Evolutionary conservation across 345 rosid genomes (phyloP), one percentile per base, ranked within the genome.

Genomic region (Syzygium jambos): DNA sequence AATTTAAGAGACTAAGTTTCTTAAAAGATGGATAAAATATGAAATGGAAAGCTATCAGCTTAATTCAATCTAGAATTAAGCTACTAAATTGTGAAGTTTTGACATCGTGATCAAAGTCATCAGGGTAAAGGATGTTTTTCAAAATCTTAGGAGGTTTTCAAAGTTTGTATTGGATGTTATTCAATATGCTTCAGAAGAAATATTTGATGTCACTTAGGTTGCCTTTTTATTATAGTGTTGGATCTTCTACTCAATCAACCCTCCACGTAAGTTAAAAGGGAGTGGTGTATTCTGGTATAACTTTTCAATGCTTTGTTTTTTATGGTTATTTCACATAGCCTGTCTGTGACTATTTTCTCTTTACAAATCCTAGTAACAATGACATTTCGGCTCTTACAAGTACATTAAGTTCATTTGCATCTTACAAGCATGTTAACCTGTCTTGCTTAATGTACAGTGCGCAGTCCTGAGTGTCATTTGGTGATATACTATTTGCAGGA

Each of bases 401-500:
- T 68, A 68, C 43, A 8, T 6, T 68, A 30, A 68, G 46, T 68
- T 30, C 46, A 16, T 68, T 68, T 68, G 78, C 78, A 68, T 68
- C 78, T 30, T 4, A 30, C 5, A 68, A 29, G 78, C 78, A 68
- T n/a, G 46, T 30, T 68, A 30, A 30, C 38, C 78, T 30, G 23
- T 30, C 46, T 30, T 68, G 46, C 12, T 30, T 15, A 68, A 68
- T 30, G 43, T 68, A 30, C 46, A 30, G 9, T 68, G 43, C 34
- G 46, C 86, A 41, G 55, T 54, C 51, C 22, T 63, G 38, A 51
- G 46, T 6, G 52, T 63, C 52, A 68, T 49, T 87, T 85, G 54
- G 85, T 88, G 63, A 85, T 93, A 51, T 80, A 68, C 23, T 77
- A 84, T 90, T 61, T 55, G 87, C 94, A 95, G 97, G 99, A 98